Base-by-base conservation (phyloP, 2,329 filamentous ascomycete species). In the Xylariales sp. region DNA sequence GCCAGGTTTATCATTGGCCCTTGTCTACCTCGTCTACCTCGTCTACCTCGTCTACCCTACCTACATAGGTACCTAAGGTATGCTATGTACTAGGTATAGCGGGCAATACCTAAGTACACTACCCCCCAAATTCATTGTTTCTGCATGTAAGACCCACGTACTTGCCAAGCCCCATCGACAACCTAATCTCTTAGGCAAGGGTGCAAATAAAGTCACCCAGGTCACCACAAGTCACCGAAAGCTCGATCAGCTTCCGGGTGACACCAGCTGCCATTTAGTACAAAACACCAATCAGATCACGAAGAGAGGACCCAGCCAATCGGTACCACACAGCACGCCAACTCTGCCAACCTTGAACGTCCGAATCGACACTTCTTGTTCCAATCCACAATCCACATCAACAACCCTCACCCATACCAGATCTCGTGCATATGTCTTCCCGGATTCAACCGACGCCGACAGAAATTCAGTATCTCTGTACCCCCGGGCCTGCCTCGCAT, bases 121-220 rank as follows among this genome's bases (percentile, higher is more conserved):
- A 23, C 23, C 23, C 32, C 23, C 10, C 58, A 48, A 46, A 30
- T 41, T 28, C 46, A 30, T 53, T 45, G 23, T 16, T 6, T 53
- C 58, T 53, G 58, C 48, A 61, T 48, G 58, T 43, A 52, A 39
- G 56, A 59, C 56, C 56, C 49, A 28, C 58, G 23, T 18, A n/a
- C 16, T 14, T 41, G 45, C 57, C 45, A 60, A 60, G 56, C 5
- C 46, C 28, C 23, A 14, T 16, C 9, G 48, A 43, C 48, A 52
- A 50, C 39, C 39, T 41, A 41, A 41, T 14, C 39, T 41, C 32
- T 34, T 34, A 8, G 32, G 5, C 32, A 34, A 34, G 32, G 8
- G 23, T 23, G 23, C 23, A 23, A 23, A 23, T 23, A 23, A 23
- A 23, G 23, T 23, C 23, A 23, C 23, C 23, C 23, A 23, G 23